A percentile compares a stretch with the other conserved stretches of the same genome.
These are phyloP conservation scores for Cenococcum geophilum DNA, from an alignment of 495 filamentous ascomycete species.

Conservation along the genomic window DNA sequence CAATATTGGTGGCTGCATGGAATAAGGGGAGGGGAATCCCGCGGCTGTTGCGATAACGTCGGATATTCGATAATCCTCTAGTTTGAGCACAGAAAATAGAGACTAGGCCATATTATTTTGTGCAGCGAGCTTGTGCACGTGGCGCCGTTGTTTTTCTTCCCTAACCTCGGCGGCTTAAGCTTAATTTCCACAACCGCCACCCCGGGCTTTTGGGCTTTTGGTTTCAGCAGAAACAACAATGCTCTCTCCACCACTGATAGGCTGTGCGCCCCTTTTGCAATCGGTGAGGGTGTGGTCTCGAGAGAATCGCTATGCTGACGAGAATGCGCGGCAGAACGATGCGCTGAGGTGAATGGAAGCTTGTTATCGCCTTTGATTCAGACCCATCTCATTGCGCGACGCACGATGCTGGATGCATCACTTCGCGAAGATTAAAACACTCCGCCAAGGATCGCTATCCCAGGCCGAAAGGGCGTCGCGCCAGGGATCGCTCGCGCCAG, in stretches of 20 bases:
- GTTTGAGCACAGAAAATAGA: conserved; percentile 2
- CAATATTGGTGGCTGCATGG: conserved; percentile 29
- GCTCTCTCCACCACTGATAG: too few species aligned
- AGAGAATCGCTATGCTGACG: too few species aligned
- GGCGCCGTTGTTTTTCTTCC: not conserved
- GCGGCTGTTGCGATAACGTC: conserved; percentile 11
- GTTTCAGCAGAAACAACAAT: too few species aligned
- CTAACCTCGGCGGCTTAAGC: not conserved
- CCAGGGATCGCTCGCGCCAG: too few species aligned
- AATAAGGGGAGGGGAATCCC: not conserved
- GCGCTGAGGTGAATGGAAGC: too few species aligned
- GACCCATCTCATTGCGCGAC: not conserved
- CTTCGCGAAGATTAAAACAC: not conserved
- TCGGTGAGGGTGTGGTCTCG: too few species aligned
- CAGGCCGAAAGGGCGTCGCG: too few species aligned
- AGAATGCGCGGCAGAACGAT: too few species aligned
- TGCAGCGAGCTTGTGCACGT: not conserved
- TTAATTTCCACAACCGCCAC: conserved; percentile 1
- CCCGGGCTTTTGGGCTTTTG: not conserved
- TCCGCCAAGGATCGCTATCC: conserved; percentile 1
- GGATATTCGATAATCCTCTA: conserved; percentile 18
- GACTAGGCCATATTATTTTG: not conserved
- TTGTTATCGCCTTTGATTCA: not conserved
- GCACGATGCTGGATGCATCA: not conserved
- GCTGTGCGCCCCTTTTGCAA: too few species aligned